These are phyloP conservation scores for Podila minutissima DNA, from an alignment of 192 early-diverging fungal species.

Conservation along the genomic window DNA sequence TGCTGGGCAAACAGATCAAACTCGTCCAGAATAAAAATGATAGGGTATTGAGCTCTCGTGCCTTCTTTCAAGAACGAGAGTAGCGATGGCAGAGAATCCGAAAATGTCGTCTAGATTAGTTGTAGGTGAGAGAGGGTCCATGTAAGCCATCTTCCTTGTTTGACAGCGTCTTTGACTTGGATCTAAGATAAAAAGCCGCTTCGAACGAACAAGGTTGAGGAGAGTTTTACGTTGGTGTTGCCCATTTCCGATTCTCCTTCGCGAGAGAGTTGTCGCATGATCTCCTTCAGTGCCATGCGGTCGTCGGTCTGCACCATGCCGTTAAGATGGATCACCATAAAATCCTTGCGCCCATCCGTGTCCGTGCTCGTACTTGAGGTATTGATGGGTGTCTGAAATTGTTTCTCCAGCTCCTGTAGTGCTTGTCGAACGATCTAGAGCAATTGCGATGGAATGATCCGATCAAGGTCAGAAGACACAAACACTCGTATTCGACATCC, in stretches of 20 bases:
- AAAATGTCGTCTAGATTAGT: constrained; percentile 65
- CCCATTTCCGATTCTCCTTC: constrained; percentile 66
- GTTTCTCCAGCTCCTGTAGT: constrained; percentile 42
- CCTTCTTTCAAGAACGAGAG: constrained; percentile 71
- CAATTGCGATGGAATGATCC: not conserved
- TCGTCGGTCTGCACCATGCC: constrained; percentile 88
- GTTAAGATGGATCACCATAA: constrained; percentile 76
- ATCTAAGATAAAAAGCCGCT: not conserved
- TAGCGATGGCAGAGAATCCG: constrained; percentile 75
- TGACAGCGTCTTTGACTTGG: not conserved
- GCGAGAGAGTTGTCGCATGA: constrained; percentile 78
- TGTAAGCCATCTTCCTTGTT: not conserved
- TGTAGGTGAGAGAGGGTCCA: constrained; percentile 16
- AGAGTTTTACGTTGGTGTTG: constrained; percentile 41
- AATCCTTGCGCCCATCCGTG: constrained; percentile 46
- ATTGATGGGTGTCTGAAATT: constrained; percentile 5
- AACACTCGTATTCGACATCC: too few species aligned
- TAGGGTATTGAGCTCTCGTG: constrained; percentile 60
- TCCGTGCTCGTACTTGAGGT: not conserved
- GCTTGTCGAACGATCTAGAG: constrained; percentile 53
- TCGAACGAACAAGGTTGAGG: not conserved
- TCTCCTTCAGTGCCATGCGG: constrained; percentile 80
- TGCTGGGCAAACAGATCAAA: constrained; percentile 94
- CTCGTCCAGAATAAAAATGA: constrained; percentile 93
- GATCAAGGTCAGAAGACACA: too few species aligned